These are phyloP conservation scores for Uronychia setigera DNA, from an alignment of 73 alveolate species.

Conservation along the genomic window DNA sequence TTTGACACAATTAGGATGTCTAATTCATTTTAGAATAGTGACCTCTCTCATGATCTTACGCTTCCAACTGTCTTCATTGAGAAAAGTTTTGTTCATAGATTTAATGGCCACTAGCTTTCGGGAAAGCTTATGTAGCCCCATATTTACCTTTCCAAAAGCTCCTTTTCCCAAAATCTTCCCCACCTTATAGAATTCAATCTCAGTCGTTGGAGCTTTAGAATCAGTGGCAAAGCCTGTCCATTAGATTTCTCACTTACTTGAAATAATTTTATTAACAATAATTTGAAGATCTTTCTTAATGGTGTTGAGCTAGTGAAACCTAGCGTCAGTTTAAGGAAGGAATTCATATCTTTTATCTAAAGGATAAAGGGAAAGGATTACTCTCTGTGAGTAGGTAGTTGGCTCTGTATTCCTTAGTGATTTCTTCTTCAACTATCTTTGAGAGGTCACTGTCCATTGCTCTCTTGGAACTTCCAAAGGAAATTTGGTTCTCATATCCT, in stretches of 20 bases:
- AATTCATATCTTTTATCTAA: too few species aligned
- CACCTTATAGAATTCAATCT: neutral
- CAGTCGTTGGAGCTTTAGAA: neutral
- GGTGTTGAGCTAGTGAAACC: too few species aligned
- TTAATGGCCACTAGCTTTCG: slow-evolving; percentile 66
- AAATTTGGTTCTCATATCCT: neutral
- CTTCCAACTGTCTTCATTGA: slow-evolving; percentile 42
- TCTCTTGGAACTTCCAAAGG: neutral
- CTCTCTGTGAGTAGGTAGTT: too few species aligned
- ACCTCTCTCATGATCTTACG: slow-evolving; percentile 88
- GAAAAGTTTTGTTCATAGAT: slow-evolving; percentile 51
- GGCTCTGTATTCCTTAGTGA: neutral
- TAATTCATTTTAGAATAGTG: slow-evolving; percentile 77
- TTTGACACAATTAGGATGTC: slow-evolving; percentile 87
- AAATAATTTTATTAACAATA: too few species aligned
- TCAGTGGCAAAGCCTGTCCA: neutral
- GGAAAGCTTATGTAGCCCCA: slow-evolving; percentile 55
- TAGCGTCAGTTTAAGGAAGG: too few species aligned
- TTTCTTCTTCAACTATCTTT: neutral
- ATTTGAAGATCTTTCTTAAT: too few species aligned
- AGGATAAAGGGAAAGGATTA: too few species aligned
- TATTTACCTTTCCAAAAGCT: neutral
- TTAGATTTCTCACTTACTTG: neutral
- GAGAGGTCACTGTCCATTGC: neutral
- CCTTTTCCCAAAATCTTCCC: neutral